Conservation (phyloP, 805 yeast genomes). For the Nakazawaea ernobii region DNA sequence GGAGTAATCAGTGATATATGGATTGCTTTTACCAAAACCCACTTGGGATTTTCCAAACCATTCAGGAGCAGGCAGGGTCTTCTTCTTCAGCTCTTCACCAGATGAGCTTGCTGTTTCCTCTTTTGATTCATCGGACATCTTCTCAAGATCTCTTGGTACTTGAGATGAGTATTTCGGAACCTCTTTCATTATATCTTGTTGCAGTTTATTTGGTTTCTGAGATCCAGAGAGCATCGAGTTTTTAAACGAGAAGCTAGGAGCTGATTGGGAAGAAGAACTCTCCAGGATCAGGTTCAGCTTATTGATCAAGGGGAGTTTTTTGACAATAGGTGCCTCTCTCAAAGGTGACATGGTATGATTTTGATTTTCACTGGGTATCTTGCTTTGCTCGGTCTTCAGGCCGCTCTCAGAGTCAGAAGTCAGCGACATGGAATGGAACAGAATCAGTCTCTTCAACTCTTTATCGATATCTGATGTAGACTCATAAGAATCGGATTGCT, state of each 20-base stretch:
- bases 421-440: neutral
- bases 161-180: too few species aligned
- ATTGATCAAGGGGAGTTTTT: too few species aligned
- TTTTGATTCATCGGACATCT: constrained; percentile 8
- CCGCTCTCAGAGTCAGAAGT: neutral
- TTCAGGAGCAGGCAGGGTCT: constrained; percentile 20
- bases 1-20: constrained; percentile 11
- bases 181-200: too few species aligned
- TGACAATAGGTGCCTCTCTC: too few species aligned
- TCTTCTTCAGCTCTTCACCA: constrained; percentile 16
- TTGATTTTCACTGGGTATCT: too few species aligned
- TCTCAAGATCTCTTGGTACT: neutral
- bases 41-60: constrained; percentile 25
- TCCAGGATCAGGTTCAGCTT: neutral
- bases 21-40: constrained; percentile 12
- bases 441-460: constrained; percentile 15
- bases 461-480: constrained; percentile 17
- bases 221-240: constrained; percentile 11
- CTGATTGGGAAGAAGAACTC: neutral
- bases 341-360: too few species aligned
- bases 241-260: neutral
- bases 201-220: constrained; percentile 6
- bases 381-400: constrained; percentile 1
- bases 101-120: constrained; percentile 1
- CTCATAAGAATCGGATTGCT: neutral